These are phyloP conservation scores for Botryotinia calthae DNA, from an alignment of 2,329 filamentous ascomycete genomes.

Conservation along the genomic window DNA sequence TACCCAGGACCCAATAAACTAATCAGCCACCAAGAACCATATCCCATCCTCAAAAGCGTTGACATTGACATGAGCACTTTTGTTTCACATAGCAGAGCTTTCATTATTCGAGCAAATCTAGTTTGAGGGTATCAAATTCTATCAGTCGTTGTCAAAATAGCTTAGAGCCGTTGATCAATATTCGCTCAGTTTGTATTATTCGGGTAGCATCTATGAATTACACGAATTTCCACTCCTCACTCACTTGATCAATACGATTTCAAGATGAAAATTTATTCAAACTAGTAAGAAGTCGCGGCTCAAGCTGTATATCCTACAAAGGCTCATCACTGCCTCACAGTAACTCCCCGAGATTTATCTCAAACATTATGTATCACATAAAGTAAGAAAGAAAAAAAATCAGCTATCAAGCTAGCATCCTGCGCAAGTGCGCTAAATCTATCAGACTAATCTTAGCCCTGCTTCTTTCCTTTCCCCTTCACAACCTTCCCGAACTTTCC, in stretches of 20 bases:
- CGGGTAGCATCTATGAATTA: too few relatives aligned
- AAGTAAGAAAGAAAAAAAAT: background rate
- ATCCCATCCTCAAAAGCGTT: too few relatives aligned
- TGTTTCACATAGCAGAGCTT: too few relatives aligned
- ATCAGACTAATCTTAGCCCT: rapidly evolving
- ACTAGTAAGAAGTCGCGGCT: rapidly evolving
- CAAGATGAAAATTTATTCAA: background rate
- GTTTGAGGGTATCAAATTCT: too few relatives aligned
- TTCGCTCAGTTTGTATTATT: too few relatives aligned
- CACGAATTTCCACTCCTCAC: rapidly evolving
- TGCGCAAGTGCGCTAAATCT: background rate
- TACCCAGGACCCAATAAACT: too few relatives aligned
- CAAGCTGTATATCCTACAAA: background rate
- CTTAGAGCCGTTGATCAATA: rapidly evolving
- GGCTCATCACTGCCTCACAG: background rate
- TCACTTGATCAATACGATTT: background rate
- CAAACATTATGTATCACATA: background rate
- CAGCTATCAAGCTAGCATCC: background rate
- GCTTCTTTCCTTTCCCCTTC: background rate
- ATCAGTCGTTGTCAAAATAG: too few relatives aligned
- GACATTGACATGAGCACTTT: too few relatives aligned
- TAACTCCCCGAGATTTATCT: background rate
- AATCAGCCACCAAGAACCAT: too few relatives aligned
- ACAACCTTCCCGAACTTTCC: rapidly evolving
- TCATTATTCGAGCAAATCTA: too few relatives aligned